These are phyloP conservation scores for Nemania bipapillata DNA, from an alignment of 2,329 filamentous ascomycete genomes.

Conservation along the genomic window DNA sequence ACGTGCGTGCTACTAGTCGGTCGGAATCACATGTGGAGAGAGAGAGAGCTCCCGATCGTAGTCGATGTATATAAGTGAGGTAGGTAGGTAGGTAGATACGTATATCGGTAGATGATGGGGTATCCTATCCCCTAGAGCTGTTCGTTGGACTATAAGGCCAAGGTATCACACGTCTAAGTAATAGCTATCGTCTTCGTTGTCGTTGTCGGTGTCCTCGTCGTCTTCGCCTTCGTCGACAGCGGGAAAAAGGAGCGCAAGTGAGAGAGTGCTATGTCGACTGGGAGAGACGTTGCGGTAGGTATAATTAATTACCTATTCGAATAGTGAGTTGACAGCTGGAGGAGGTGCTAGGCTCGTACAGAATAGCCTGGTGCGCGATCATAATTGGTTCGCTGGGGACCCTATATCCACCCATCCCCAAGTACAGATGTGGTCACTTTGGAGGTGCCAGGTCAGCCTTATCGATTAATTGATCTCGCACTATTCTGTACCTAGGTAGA, in stretches of 20 bases:
- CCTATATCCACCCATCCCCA: constrained; percentile 19
- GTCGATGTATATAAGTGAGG: not conserved
- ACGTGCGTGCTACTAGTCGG: constrained; percentile 3
- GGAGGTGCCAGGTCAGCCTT: constrained; percentile 18
- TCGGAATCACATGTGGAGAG: constrained; percentile 26
- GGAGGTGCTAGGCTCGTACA: constrained; percentile 25
- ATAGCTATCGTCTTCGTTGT: not conserved
- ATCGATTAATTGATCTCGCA: constrained; percentile 18
- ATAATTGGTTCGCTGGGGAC: constrained; percentile 24
- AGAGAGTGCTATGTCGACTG: constrained; percentile 11
- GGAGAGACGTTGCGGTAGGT: constrained; percentile 6
- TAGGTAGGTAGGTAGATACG: not conserved
- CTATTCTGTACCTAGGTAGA: too few relatives aligned
- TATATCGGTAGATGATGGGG: too few relatives aligned
- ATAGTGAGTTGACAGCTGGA: constrained; percentile 36
- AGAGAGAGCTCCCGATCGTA: constrained; percentile 22
- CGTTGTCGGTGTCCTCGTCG: constrained; percentile 10
- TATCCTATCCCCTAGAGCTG: not conserved
- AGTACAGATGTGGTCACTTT: constrained; percentile 35
- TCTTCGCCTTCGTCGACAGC: constrained; percentile 11
- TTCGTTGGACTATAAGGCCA: not conserved
- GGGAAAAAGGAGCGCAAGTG: not conserved
- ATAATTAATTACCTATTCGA: constrained; percentile 12
- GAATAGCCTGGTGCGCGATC: constrained; percentile 18
- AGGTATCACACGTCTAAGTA: not conserved